Evolutionary conservation across 352 stramenopile species (phyloP), one percentile per base, ranked within the genome.

Genomic region (Globisporangium megalacanthum): DNA sequence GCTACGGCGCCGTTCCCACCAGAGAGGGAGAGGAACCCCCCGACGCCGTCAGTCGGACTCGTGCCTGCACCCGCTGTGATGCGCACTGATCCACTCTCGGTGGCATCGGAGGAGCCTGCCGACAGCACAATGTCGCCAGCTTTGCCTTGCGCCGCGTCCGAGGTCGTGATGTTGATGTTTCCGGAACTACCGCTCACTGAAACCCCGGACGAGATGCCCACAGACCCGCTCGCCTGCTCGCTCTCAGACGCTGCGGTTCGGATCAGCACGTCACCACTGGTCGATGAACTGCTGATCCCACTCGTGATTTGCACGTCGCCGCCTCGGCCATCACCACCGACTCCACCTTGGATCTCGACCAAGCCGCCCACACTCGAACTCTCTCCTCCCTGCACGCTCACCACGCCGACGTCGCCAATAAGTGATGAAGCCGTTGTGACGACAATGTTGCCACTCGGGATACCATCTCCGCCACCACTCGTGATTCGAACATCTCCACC

Each of bases 1-100:
- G 39, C 53, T 19, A 50, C 36, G 25, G 53, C 11, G 7, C 61
- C 62, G n/a, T 8, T 29, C n/a, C 63, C 63, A 45, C 66, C 58
- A 20, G n/a, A 39, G 22, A 72, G 15, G 4, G 49, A 53, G 11
- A 68, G n/a, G n/a, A 19, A 35, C 3, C 68, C 60, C 25, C 59
- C 63, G 8, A 46, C 31, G 1, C 64, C 68, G 17, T 42, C 51
- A 1, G 59, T 49, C 7, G 33, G 15, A n/a, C 29, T 60, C 3
- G 48, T n/a, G 25, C 62, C 72, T 6, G 61, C 52, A 5, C 68
- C 71, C 35, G 68, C 58, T 22, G 61, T 68, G 33, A 76, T 66
- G 13, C 31, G 56, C 5, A 79, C 60, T n/a, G 48, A 13, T 9
- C 70, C 70, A 14, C 64, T 62, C 13, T 62, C 55, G 8, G 19